phyloP scores from a whole-genome alignment of 2,329 filamentous ascomycete species.

The Arachnomyces sp. region DNA sequence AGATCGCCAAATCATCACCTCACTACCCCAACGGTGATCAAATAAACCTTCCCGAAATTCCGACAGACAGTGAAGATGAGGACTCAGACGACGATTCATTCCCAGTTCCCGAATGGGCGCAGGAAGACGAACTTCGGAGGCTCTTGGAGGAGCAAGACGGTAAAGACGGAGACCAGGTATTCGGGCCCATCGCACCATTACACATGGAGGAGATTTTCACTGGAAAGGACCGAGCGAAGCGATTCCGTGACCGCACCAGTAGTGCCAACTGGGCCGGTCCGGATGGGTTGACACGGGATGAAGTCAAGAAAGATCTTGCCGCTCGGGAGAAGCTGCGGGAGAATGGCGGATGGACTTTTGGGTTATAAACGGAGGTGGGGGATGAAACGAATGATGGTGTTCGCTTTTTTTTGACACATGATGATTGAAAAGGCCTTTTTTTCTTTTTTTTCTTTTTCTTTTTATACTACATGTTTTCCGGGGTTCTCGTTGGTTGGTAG shows the following conservation, averaged over 20 bases:
- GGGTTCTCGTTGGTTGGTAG: too few species aligned
- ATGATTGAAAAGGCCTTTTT: background rate
- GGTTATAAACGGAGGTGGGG: slow-evolving; percentile 35
- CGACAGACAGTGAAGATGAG: slow-evolving; percentile 87
- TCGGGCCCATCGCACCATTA: slow-evolving; percentile 78
- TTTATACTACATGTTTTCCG: too few species aligned
- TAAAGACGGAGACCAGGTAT: slow-evolving; percentile 69
- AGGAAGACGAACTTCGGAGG: slow-evolving; percentile 71
- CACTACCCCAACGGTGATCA: slow-evolving; percentile 81
- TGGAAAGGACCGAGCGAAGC: slow-evolving; percentile 75
- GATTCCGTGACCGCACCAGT: slow-evolving; percentile 83
- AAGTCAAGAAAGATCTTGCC: slow-evolving; percentile 71
- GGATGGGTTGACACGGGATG: slow-evolving; percentile 79
- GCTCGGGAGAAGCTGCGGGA: slow-evolving; percentile 70
- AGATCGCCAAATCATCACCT: slow-evolving; percentile 59
- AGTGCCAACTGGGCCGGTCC: slow-evolving; percentile 87
- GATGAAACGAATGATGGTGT: background rate
- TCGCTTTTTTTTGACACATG: background rate
- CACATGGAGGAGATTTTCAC: slow-evolving; percentile 96
- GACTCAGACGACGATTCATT: slow-evolving; percentile 58
- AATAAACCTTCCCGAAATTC: slow-evolving; percentile 89
- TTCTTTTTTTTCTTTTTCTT: too few species aligned
- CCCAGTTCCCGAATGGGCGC: slow-evolving; percentile 72
- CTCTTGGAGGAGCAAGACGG: slow-evolving; percentile 75
- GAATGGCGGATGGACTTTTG: slow-evolving; percentile 80